Percentiles rank a stretch among this genome's conserved stretches.
phyloP scores from a whole-genome alignment of 148 eudicot genomes.

The Dianthus caryophyllus region DNA sequence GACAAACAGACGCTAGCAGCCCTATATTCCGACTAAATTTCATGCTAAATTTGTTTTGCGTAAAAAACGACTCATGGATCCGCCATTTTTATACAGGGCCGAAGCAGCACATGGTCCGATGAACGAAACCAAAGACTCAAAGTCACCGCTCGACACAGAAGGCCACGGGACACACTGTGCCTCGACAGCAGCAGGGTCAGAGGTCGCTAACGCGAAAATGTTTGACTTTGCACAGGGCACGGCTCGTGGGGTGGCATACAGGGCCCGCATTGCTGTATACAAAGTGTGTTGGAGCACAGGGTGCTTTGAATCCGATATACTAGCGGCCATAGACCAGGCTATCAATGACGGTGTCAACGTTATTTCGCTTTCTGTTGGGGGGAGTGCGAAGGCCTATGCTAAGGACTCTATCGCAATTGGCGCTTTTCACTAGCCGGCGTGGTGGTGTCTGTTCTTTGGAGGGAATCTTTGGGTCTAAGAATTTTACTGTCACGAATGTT shows the following conservation, averaged over 20 bases:
- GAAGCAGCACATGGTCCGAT: slow-evolving; percentile 38
- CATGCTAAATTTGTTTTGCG: too few relatives aligned
- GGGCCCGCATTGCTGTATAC: slow-evolving; percentile 76
- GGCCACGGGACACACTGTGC: slow-evolving; percentile 94
- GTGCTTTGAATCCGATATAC: slow-evolving; percentile 72
- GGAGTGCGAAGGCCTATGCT: slow-evolving; percentile 29
- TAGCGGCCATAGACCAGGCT: slow-evolving; percentile 85
- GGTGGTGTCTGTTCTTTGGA: slow-evolving; percentile 66
- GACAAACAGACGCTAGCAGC: too few relatives aligned
- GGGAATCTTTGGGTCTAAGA: slow-evolving; percentile 81
- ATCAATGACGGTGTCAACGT: slow-evolving; percentile 68
- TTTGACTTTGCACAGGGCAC: slow-evolving; percentile 60
- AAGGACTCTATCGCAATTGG: slow-evolving; percentile 81
- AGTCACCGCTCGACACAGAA: slow-evolving; percentile 78
- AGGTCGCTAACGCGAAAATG: slow-evolving; percentile 51
- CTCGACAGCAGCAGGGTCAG: slow-evolving; percentile 85
- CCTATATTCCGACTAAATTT: too few relatives aligned
- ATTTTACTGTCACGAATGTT: slow-evolving; percentile 58
- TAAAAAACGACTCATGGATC: too few relatives aligned
- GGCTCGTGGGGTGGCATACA: slow-evolving; percentile 85
- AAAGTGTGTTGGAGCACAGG: slow-evolving; percentile 80
- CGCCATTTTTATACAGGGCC: slow-evolving; percentile 18
- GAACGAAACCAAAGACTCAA: slow-evolving; percentile 36
- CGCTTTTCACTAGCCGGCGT: slow-evolving; percentile 61
- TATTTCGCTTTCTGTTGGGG: slow-evolving; percentile 81